Conservation (phyloP, 1,139 yeast species). For the Blastobotrys indianensis region DNA sequence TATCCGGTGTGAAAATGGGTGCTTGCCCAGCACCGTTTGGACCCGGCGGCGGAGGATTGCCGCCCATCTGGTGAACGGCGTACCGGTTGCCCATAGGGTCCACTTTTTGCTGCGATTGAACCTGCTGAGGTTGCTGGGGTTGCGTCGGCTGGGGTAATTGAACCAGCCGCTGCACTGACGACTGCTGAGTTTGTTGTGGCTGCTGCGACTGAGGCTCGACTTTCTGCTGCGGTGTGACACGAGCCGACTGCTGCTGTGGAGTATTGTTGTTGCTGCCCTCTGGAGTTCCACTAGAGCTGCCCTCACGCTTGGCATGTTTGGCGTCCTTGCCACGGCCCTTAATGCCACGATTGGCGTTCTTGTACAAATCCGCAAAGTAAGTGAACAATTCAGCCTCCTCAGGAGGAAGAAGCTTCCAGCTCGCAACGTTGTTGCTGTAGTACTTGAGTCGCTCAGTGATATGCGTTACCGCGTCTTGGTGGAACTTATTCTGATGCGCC, state of each 20-base stretch:
- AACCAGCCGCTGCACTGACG: no score
- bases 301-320: conserved; percentile 15
- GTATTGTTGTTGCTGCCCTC: conserved; percentile 1
- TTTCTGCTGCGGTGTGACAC: no score
- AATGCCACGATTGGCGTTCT: conserved; percentile 84
- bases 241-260: conserved; percentile 9
- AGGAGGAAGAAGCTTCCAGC: conserved; percentile 41
- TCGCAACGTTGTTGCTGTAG: conserved; percentile 18
- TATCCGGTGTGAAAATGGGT: no score
- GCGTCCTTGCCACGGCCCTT: conserved; percentile 75
- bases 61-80: conserved; percentile 16
- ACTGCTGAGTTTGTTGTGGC: conserved; percentile 8
- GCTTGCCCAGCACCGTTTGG: no score
- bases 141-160: no score
- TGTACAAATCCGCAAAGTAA: conserved; percentile 75
- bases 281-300: not conserved
- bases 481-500: conserved; percentile 90
- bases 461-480: conserved; percentile 58
- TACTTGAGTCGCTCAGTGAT: conserved; percentile 44
- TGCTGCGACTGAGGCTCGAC: not conserved
- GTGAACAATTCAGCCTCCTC: conserved; percentile 64
- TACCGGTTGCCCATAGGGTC: no score
- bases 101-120: no score
- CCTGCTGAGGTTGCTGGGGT: no score
- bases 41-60: no score